Evolutionary conservation across 2,329 filamentous ascomycete species (phyloP).

Genomic region (Lachnum nothofagi): DNA sequence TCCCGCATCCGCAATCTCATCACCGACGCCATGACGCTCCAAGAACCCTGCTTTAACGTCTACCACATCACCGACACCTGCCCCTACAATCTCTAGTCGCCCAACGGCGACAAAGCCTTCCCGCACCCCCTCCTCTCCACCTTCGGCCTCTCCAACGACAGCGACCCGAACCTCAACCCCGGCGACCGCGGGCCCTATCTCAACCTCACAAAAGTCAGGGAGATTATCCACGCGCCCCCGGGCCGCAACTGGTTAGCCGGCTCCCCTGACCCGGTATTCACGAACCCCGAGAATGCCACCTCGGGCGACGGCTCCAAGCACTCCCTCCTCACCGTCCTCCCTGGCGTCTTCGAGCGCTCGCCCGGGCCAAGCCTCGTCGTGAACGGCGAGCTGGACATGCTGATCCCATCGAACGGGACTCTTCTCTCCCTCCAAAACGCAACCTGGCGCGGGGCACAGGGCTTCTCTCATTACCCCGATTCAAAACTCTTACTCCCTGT

Average conservation of each 20-base stretch:
- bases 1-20: slow-evolving; percentile 37
- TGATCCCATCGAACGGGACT: slow-evolving; percentile 59
- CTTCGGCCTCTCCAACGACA: too few relatives aligned
- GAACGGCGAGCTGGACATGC: slow-evolving; percentile 57
- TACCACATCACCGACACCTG: slow-evolving; percentile 54
- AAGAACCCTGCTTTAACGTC: slow-evolving; percentile 60
- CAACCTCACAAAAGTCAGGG: too few relatives aligned
- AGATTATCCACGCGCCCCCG: too few relatives aligned
- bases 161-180: too few relatives aligned
- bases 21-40: slow-evolving; percentile 42
- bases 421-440: slow-evolving; percentile 65
- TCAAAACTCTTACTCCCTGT: too few relatives aligned
- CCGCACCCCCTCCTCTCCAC: too few relatives aligned
- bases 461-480: too few relatives aligned
- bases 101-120: too few relatives aligned
- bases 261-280: too few relatives aligned
- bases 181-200: too few relatives aligned
- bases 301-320: slow-evolving; percentile 44
- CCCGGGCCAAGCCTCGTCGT: slow-evolving; percentile 53
- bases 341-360: slow-evolving; percentile 55
- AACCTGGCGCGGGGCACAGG: slow-evolving; percentile 63
- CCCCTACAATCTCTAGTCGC: slow-evolving; percentile 43
- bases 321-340: slow-evolving; percentile 48
- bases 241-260: too few relatives aligned
- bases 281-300: too few relatives aligned